phyloP scores from a whole-genome alignment of 164 flowering plant genomes.

The Platanus orientalis region DNA sequence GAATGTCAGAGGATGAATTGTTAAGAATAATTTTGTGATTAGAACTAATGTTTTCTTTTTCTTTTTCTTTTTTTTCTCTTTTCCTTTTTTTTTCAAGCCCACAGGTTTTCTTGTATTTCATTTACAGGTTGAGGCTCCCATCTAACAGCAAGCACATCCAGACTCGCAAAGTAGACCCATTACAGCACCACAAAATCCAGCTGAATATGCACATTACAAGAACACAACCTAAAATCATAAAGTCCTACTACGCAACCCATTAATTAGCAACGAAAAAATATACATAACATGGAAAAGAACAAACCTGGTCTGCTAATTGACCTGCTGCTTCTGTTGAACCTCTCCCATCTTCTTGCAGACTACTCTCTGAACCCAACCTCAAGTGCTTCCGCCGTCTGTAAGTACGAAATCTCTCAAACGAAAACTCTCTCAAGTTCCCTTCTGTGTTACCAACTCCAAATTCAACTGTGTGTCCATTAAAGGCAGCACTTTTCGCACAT shows the following conservation, averaged over 20 bases:
- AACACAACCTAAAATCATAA: neutral
- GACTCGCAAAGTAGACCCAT: neutral
- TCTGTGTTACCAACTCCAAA: constrained; percentile 4
- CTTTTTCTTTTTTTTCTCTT: too few relatives aligned
- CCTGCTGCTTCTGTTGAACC: neutral
- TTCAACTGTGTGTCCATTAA: constrained; percentile 2
- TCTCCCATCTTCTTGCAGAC: neutral
- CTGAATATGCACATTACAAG: neutral
- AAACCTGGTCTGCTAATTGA: constrained; percentile 4
- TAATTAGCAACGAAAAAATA: neutral
- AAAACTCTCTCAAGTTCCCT: constrained; percentile 5
- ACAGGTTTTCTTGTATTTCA: too few relatives aligned
- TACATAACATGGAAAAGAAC: neutral
- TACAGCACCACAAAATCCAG: neutral
- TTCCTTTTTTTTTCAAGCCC: too few relatives aligned
- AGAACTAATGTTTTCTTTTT: too few relatives aligned
- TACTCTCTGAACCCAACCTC: constrained; percentile 1
- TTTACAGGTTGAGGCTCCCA: neutral
- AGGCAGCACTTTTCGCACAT: neutral
- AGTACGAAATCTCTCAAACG: constrained; percentile 5
- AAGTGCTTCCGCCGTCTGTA: constrained; percentile 16
- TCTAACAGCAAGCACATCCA: neutral
- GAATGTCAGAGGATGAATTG: too few relatives aligned
- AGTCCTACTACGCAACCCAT: neutral
- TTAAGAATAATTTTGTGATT: too few relatives aligned